Evolutionary conservation across 2,329 filamentous ascomycete species (phyloP), one percentile per base, ranked within the genome.

Genomic region (Domatiomyces catenatus): DNA sequence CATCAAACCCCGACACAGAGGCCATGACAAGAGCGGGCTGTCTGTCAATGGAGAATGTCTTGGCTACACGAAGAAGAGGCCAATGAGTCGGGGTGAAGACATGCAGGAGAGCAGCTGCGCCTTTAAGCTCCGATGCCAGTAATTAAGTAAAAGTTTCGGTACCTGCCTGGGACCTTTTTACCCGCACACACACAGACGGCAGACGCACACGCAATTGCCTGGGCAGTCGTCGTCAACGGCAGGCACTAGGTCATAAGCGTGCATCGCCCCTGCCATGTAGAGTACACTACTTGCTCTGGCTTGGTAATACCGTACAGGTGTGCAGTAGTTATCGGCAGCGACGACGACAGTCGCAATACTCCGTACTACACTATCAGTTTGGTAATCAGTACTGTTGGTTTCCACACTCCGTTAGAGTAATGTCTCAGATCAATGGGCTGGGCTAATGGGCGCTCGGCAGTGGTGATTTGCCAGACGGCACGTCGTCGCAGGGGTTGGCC

Each of bases 391-490:
- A n/a, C n/a, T n/a, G n/a, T n/a, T n/a, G n/a, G n/a, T n/a, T n/a
- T n/a, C n/a, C n/a, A n/a, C n/a, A n/a, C n/a, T n/a, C 47, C 50
- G 46, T 49, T 48, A 18, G 22, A 24, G 22, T 24, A 42, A 51
- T 56, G 54, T 56, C 52, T 56, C 54, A 56, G 50, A 56, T 53
- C 12, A n/a, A 17, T 15, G 49, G 12, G 36, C 26, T 24, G 39
- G 39, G 47, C 24, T 48, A 12, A n/a, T 44, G 32, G 32, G 10
- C 5, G 32, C 10, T 15, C 8, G 2, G 24, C 46, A 2, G 17
- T n/a, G 48, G 15, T 32, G 22, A 47, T 19, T 50, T 19, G 49
- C 19, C 52, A 46, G 32, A 15, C 10, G 32, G 10, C 32, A 15
- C 5, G 15, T 39, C 5, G 32, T 39, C 32, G 32, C 32, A 39